Conservation (phyloP, 2,329 filamentous ascomycete genomes). For the Alternaria triticina region DNA sequence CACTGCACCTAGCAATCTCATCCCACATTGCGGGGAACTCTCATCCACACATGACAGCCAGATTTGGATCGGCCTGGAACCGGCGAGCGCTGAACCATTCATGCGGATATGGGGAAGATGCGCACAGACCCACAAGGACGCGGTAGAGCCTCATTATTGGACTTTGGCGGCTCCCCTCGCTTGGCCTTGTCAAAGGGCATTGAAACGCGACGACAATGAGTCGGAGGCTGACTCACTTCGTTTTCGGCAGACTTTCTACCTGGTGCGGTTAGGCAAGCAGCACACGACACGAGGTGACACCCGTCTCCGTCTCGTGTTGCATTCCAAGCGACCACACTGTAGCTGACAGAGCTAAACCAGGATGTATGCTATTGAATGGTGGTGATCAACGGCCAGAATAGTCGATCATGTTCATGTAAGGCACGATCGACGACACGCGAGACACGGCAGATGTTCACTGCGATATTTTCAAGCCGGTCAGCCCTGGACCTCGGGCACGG, state of each 20-base stretch:
- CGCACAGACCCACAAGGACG: neutral
- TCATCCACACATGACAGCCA: neutral
- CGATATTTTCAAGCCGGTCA: neutral
- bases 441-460: neutral
- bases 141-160: conserved; percentile 2
- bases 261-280: neutral
- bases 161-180: neutral
- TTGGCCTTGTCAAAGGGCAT: neutral
- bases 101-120: conserved; percentile 6
- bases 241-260: neutral
- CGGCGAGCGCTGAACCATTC: conserved; percentile 6
- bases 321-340: neutral
- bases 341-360: neutral
- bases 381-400: neutral
- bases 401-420: neutral
- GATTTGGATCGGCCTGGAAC: neutral
- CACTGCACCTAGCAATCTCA: conserved; percentile 5
- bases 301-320: neutral
- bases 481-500: neutral
- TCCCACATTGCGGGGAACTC: conserved; percentile 10
- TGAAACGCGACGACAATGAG: neutral
- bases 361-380: neutral
- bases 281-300: neutral
- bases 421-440: neutral
- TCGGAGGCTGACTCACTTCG: neutral